Conservation (phyloP, 208 protist genomes). For the Trypanosomatidae sp. region DNA sequence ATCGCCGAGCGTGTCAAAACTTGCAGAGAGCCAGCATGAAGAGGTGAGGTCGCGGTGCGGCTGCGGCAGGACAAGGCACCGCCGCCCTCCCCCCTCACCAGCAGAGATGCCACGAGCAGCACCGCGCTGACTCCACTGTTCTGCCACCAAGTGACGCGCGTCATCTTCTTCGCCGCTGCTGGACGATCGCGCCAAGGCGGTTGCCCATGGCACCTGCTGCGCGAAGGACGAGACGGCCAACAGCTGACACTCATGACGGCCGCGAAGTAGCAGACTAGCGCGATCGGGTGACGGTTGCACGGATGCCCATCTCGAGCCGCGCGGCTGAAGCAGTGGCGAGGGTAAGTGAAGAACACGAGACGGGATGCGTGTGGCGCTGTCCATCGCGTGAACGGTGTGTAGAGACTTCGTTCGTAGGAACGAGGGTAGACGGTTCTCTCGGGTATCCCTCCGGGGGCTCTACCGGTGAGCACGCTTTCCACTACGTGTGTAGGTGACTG, state of each 20-base stretch:
- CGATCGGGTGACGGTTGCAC: conserved; percentile 28
- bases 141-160: neutral
- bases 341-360: conserved; percentile 19
- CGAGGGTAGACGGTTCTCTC: neutral
- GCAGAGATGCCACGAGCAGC: neutral
- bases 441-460: neutral
- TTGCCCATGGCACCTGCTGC: neutral
- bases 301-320: conserved; percentile 5
- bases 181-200: neutral
- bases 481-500: neutral
- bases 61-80: conserved; percentile 15
- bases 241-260: conserved; percentile 25
- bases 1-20: neutral
- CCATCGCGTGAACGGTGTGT: neutral
- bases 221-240: conserved; percentile 9
- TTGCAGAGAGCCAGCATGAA: conserved; percentile 31
- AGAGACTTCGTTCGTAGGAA: neutral
- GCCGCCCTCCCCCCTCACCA: neutral
- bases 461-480: neutral
- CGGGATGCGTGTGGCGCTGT: conserved; percentile 13
- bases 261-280: conserved; percentile 22
- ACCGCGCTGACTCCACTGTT: neutral
- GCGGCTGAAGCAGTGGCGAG: conserved; percentile 7
- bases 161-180: neutral
- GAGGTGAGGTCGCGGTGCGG: conserved; percentile 34